Conservation (phyloP, 1,284 basidiomycete species). For the Ustilago tritici region DNA sequence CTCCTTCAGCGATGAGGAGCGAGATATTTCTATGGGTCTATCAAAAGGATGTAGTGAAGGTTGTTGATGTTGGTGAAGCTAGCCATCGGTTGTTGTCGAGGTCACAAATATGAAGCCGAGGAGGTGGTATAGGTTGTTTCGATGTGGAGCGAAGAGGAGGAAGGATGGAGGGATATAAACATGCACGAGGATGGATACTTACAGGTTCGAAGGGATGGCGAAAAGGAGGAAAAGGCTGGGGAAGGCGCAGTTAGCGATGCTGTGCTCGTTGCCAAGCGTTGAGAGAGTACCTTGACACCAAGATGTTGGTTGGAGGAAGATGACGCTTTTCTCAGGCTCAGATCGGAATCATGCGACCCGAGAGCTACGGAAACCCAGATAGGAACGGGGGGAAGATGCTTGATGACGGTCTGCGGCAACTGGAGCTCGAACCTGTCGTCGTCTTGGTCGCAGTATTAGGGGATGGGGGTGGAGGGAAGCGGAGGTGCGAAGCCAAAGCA, state of each 20-base stretch:
- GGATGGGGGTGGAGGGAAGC: not conserved
- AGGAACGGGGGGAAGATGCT: not conserved
- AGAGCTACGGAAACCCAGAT: not conserved
- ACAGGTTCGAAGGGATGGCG: not conserved
- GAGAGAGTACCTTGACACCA: not conserved
- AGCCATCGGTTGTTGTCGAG: not conserved
- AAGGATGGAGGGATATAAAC: not conserved
- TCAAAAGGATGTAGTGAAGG: not conserved
- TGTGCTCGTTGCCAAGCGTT: not conserved
- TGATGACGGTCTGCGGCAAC: slow-evolving; percentile 3
- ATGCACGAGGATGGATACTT: not conserved
- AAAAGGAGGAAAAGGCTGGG: not conserved
- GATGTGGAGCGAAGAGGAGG: not conserved
- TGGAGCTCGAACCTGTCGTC: not conserved
- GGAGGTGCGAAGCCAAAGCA: not conserved
- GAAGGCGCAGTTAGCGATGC: slow-evolving; percentile 3
- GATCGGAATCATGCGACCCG: not conserved
- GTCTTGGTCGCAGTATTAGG: slow-evolving; percentile 2
- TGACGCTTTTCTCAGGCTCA: not conserved
- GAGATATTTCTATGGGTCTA: not conserved
- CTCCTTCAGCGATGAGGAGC: not conserved
- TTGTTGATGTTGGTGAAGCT: not conserved
- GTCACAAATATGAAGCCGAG: not conserved
- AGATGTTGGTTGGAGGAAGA: not conserved
- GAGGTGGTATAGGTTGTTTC: not conserved